A percentile compares a stretch with the other conserved stretches of the same genome.
Evolutionary conservation across 495 filamentous ascomycete species (phyloP).

Genomic region (Penicillium pancosmium): DNA sequence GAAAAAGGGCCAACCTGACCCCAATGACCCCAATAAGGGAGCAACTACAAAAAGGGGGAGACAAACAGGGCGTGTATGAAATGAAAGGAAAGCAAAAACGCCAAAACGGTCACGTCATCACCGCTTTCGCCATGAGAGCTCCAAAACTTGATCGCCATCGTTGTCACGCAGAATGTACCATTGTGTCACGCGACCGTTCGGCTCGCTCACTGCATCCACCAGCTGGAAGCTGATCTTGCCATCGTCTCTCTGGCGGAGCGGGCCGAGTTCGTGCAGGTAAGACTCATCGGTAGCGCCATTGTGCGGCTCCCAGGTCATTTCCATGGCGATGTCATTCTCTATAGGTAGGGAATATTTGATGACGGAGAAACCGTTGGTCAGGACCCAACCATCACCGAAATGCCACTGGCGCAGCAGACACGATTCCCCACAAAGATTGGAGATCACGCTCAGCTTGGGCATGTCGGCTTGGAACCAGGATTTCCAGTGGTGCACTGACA

Average conservation of each 20-base stretch:
- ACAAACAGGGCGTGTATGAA: conserved; percentile 5
- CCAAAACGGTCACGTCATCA: conserved; percentile 11
- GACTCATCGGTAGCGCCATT: conserved; percentile 42
- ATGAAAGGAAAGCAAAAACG: not conserved
- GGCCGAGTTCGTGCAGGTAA: conserved; percentile 47
- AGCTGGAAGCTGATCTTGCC: conserved; percentile 41
- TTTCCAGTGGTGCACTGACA: conserved; percentile 64
- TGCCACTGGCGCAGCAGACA: conserved; percentile 61
- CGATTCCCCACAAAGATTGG: conserved; percentile 56
- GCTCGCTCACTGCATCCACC: conserved; percentile 35
- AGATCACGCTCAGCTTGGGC: conserved; percentile 48
- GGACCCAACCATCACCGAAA: conserved; percentile 57
- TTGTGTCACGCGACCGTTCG: conserved; percentile 36
- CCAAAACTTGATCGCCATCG: conserved; percentile 41
- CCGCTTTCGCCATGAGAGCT: conserved; percentile 45
- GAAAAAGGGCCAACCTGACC: conserved; percentile 1
- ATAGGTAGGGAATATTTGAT: conserved; percentile 50
- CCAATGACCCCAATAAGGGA: not conserved
- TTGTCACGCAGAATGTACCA: conserved; percentile 45
- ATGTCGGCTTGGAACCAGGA: conserved; percentile 58
- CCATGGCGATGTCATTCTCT: conserved; percentile 39
- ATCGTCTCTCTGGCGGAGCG: conserved; percentile 42
- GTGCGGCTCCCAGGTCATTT: conserved; percentile 50
- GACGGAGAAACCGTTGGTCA: conserved; percentile 61
- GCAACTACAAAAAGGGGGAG: conserved; percentile 2